Evolutionary conservation across 257 asterid genomes (phyloP), one percentile per base, ranked within the genome.

Genomic region (Cordia subcordata): DNA sequence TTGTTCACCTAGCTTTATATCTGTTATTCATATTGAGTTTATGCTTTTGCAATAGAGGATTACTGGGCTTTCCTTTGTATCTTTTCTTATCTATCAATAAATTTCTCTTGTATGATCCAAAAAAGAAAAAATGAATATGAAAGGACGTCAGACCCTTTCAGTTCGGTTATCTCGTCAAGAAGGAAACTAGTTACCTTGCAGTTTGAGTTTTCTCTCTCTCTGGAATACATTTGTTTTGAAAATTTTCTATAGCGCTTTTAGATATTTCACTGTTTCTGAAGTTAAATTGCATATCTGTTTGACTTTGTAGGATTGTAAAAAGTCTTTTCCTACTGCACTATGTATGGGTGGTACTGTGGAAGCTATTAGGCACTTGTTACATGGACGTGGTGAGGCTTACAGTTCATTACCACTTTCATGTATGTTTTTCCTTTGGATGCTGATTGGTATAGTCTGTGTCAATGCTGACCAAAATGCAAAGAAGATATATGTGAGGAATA

Each of bases 331-430:
- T 35, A 65, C 85, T 45, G 80, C 97, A 49, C 73, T 89, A 62
- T 88, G 99, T 61, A 69, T 85, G 87, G 95, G 98, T 37, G 96
- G 99, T 72, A 82, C 99, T 16, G 39, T 79, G 79, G 88, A 81
- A 78, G 96, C 97, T 68, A 70, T 88, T 58, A 86, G 82, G 76
- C 86, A 94, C 42, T 77, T 81, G 68, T 71, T 86, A 80, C 72
- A 40, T 32, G 94, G 96, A 38, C 94, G 90, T n/a, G 97, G 97
- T 92, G 76, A 83, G 94, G 63, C 53, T 72, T 72, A 58, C 77
- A 51, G 32, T 66, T 67, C 59, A 11, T 33, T 11, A 23, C 15
- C 38, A 56, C 58, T 11, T 50, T 38, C 17, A 20, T 37, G 17
- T 5, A 11, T 19, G 49, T 50, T 21, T 50, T 20, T 53, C 14